A percentile compares a stretch with the other conserved stretches of the same genome.
Evolutionary conservation across 169 alveolate species (phyloP).

Genomic region (Cryptosporidium bovis): DNA sequence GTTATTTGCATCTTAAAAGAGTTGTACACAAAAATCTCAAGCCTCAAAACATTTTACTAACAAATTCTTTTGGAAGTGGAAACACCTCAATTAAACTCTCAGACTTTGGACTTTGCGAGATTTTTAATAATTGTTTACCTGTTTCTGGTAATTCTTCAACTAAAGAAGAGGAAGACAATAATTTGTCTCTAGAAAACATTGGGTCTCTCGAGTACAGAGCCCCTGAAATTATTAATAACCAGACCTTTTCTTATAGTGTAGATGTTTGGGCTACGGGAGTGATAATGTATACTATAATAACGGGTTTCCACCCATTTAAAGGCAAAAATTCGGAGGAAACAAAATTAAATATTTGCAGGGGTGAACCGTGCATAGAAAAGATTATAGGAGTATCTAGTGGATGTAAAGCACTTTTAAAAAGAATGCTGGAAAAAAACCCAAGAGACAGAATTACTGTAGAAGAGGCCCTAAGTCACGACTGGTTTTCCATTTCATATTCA

Average conservation of each 20-base stretch:
- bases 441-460: constrained; percentile 43
- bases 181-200: neutral
- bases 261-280: constrained; percentile 77
- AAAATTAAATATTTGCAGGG: constrained; percentile 20
- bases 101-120: constrained; percentile 88
- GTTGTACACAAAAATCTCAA: constrained; percentile 82
- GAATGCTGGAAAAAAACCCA: constrained; percentile 47
- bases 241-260: constrained; percentile 48
- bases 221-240: constrained; percentile 56
- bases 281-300: constrained; percentile 53
- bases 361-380: constrained; percentile 19
- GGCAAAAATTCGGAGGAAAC: constrained; percentile 39
- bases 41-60: constrained; percentile 71
- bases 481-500: constrained; percentile 45
- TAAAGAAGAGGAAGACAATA: neutral
- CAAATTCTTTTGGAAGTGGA: constrained; percentile 68
- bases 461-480: constrained; percentile 58
- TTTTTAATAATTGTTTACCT: constrained; percentile 4
- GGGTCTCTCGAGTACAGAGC: constrained; percentile 39
- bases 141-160: neutral
- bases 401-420: constrained; percentile 22
- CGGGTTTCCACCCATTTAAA: constrained; percentile 75
- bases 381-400: constrained; percentile 19
- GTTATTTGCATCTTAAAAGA: constrained; percentile 81
- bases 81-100: constrained; percentile 82